Evolutionary conservation across 345 rosid species (phyloP), one percentile per base, ranked within the genome.

Genomic region (Cardamine resedifolia): DNA sequence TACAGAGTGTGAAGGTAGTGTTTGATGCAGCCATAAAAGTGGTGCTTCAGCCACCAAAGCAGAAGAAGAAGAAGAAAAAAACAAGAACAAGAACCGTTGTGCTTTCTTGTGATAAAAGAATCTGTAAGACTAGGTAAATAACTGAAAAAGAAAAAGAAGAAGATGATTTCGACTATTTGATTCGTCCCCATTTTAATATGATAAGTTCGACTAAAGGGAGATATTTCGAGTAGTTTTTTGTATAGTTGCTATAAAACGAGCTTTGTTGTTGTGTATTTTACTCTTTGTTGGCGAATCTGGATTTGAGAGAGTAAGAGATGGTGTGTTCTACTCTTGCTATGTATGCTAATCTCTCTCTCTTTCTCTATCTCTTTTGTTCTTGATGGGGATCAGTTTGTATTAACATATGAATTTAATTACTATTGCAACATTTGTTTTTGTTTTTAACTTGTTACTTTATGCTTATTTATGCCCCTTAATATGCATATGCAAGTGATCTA

Each of bases 61-160:
- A 84, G 76, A 85, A 88, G 90, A 90, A 90, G 78, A 90, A 90
- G 92, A 90, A 82, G 84, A n/a, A n/a, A n/a, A n/a, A n/a, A n/a
- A n/a, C n/a, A 82, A 72, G 63, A 71, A 65, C 58, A 90, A 84
- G 81, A 85, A 82, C 33, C 88, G 82, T 43, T 90, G 97, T 62
- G 83, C 85, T 16, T 82, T 90, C 77, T 85, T 90, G 91, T 90
- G 84, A 86, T 75, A 38, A 28, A 33, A 12, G 12, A 18, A 53
- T 12, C 27, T 18, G 12, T 61, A 53, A 71, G 56, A 47, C 57
- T 71, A 71, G 77, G 58, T 64, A 41, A 65, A 66, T 34, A 7
- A 48, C 68, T 51, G 51, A 67, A 57, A 59, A 10, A 71, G 28
- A 18, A n/a, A n/a, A 14, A 52, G 74, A 52, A 24, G 59, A 62